Percentiles rank a stretch among this genome's conserved stretches.
These are phyloP conservation scores for Eutrema salsugineum DNA, from an alignment of 441 rosid genomes.

Conservation along the genomic window DNA sequence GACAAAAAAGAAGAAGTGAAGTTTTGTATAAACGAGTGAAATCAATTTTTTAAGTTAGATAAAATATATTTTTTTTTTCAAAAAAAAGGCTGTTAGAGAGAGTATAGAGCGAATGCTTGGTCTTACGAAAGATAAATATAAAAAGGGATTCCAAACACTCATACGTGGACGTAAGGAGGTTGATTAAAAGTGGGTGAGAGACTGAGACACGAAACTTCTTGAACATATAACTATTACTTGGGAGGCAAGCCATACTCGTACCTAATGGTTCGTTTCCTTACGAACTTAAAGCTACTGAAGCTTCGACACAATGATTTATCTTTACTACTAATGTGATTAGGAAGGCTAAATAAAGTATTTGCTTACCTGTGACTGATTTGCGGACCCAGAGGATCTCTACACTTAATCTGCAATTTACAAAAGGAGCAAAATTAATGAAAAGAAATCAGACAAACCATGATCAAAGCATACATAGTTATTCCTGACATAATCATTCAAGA, in stretches of 20 bases:
- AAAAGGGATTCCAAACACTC: not conserved
- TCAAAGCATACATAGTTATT: conserved; percentile 12
- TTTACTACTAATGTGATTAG: conserved; percentile 10
- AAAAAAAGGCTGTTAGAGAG: not conserved
- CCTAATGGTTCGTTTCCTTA: conserved; percentile 1
- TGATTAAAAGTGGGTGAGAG: conserved; percentile 17
- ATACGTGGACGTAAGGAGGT: conserved; percentile 17
- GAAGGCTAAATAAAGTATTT: conserved; percentile 24
- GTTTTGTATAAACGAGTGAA: not conserved
- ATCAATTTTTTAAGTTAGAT: not conserved
- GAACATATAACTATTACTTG: conserved; percentile 6
- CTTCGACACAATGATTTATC: conserved; percentile 7
- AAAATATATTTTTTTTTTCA: no score
- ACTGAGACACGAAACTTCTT: conserved; percentile 22
- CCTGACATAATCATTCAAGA: conserved; percentile 17
- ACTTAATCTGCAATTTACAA: conserved; percentile 24
- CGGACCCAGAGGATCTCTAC: conserved; percentile 26
- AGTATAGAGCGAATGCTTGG: not conserved
- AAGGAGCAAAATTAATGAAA: not conserved
- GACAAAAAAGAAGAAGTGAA: not conserved
- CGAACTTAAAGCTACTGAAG: conserved; percentile 7
- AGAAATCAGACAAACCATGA: conserved; percentile 17
- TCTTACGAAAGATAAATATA: not conserved
- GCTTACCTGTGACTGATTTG: conserved; percentile 26
- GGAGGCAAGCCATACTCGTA: not conserved